Base-by-base conservation (phyloP, 768 basidiomycete species). In the Termitomyces sp. region DNA sequence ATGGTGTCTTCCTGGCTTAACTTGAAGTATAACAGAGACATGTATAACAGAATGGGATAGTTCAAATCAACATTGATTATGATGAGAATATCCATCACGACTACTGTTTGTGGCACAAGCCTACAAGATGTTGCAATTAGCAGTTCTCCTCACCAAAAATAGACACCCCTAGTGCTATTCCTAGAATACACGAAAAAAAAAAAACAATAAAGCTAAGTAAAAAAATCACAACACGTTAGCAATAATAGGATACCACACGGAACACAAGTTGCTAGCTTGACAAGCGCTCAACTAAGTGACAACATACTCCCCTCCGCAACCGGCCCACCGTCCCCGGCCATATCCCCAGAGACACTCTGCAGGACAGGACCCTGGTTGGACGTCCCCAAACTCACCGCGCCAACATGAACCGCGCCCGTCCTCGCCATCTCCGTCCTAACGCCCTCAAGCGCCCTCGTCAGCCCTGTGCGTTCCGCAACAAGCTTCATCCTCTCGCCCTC, bases 401-500 rank as follows among this genome's bases (percentile, higher is more conserved):
- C 68, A 41, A 70, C 67, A 58, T 62, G 63, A 41, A 66, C 64
- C 22, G 70, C 69, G 1, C 79, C 81, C 61, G 80, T 82, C 73
- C 81, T 82, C 42, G 82, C 77, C 60, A 91, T 73, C 76, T 93
- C 90, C 2, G 72, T 71, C 52, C 81, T 75, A 7, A 92, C 85
- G 6, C 75, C 76, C 44, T 93, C 91, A 51, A 93, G 70, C 78
- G 86, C 81, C 69, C 82, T 85, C 72, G 85, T 88, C 55, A 93
- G 66, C 44, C 81, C 81, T 54, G 87, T 70, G 54, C 93, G 82
- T 69, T 98, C 96, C 66, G 81, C 87, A 55, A 92, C 85, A 44
- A 98, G 75, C 41, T 85, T 81, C 74, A 92, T 79, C 56, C 91
- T 82, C 22, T 89, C 86, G 49, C 86, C 85, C 77, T 99, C 97